These are phyloP conservation scores for Fusarium beomiforme DNA, from an alignment of 2,329 filamentous ascomycete genomes.

Conservation along the genomic window DNA sequence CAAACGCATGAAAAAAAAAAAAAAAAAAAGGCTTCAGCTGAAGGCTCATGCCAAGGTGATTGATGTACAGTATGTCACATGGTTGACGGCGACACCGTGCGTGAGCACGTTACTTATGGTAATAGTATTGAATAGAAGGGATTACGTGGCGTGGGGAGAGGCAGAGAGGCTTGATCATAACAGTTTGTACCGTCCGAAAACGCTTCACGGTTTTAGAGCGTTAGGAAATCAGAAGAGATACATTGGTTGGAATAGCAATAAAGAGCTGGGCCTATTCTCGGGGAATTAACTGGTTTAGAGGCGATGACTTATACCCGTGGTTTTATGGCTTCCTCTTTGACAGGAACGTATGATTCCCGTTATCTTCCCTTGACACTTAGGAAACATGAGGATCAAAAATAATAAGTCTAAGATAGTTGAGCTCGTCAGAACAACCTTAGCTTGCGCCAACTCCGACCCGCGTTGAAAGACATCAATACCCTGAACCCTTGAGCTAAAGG, in stretches of 20 bases:
- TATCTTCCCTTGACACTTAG: neutral
- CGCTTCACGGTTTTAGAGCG: too few relatives aligned
- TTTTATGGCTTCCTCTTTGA: neutral
- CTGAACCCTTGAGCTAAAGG: neutral
- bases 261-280: neutral
- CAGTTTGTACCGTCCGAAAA: neutral
- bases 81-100: slow-evolving; percentile 13
- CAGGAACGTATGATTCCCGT: neutral
- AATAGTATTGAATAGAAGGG: neutral
- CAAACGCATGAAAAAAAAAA: neutral
- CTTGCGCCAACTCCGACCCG: neutral
- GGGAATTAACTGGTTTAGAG: neutral
- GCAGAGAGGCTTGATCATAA: neutral
- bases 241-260: too few relatives aligned
- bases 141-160: neutral
- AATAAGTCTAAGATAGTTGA: neutral
- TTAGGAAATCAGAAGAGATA: too few relatives aligned
- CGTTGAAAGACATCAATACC: neutral
- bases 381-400: too few relatives aligned
- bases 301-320: neutral
- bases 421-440: neutral
- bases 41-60: neutral
- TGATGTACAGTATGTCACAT: slow-evolving; percentile 3
- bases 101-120: neutral
- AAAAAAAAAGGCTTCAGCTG: slow-evolving; percentile 2